Conservation (phyloP, 768 basidiomycete species). For the Galerina sulciceps region DNA sequence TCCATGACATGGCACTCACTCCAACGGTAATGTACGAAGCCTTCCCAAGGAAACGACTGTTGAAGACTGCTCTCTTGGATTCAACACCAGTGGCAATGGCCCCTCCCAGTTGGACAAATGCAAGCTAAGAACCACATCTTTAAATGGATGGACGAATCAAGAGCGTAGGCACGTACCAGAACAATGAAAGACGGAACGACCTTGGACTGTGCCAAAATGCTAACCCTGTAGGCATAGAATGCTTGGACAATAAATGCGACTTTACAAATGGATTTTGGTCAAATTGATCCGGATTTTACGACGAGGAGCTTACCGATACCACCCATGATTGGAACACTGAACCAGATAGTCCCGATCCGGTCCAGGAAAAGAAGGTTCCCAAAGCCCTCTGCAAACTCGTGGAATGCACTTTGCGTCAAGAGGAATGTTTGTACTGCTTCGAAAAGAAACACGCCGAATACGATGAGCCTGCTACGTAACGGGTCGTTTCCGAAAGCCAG, state of each 20-base stretch:
- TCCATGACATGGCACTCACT: neutral
- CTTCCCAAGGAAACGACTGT: conserved; percentile 5
- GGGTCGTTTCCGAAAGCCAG: conserved; percentile 15
- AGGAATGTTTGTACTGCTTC: conserved; percentile 11
- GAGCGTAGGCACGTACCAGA: neutral
- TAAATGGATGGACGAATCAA: neutral
- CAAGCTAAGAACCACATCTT: neutral
- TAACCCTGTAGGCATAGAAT: conserved; percentile 12
- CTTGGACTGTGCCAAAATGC: conserved; percentile 10
- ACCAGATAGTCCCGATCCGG: conserved; percentile 12
- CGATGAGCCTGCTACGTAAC: neutral
- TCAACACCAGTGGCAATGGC: conserved; percentile 10
- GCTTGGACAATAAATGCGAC: conserved; percentile 12
- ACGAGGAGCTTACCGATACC: conserved; percentile 5
- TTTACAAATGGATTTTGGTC: neutral
- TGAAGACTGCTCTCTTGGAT: conserved; percentile 5
- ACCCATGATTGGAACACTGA: conserved; percentile 13
- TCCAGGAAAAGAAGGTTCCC: conserved; percentile 8
- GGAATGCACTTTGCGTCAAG: conserved; percentile 9
- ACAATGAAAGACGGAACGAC: conserved; percentile 9
- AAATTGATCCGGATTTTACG: neutral
- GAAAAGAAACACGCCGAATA: conserved; percentile 6
- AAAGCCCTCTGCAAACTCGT: conserved; percentile 12
- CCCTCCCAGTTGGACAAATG: conserved; percentile 10
- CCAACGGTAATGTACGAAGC: conserved; percentile 10